Conservation (phyloP, 108 stramenopile genomes). For the Mediolabrus comicus region DNA sequence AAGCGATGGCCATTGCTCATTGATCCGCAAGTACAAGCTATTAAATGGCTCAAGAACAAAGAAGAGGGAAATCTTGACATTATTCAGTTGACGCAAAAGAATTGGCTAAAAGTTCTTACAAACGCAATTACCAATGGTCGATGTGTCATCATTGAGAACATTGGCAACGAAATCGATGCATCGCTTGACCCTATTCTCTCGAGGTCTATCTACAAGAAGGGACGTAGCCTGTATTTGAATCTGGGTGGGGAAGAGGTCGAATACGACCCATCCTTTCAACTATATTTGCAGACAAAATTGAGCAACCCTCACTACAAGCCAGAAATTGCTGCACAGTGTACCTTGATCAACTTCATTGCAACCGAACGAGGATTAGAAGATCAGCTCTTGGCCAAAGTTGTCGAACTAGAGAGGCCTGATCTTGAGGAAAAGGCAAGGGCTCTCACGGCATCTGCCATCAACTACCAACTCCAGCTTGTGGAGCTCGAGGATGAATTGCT, state of each 20-base stretch:
- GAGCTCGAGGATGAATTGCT: slow-evolving; percentile 87
- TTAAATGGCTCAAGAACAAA: slow-evolving; percentile 87
- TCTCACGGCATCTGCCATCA: slow-evolving; percentile 69
- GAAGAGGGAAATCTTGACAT: slow-evolving; percentile 62
- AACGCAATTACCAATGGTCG: slow-evolving; percentile 79
- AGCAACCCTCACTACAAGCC: slow-evolving; percentile 94
- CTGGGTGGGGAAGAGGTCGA: slow-evolving; percentile 90
- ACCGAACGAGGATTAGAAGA: slow-evolving; percentile 90
- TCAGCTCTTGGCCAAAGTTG: slow-evolving; percentile 88
- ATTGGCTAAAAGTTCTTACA: slow-evolving; percentile 73
- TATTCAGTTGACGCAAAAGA: slow-evolving; percentile 81
- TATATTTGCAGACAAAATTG: slow-evolving; percentile 90
- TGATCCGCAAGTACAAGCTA: slow-evolving; percentile 83
- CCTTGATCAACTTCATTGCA: slow-evolving; percentile 92
- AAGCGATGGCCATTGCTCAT: slow-evolving; percentile 89
- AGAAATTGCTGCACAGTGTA: slow-evolving; percentile 93
- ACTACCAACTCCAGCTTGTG: slow-evolving; percentile 87
- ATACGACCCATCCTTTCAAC: slow-evolving; percentile 82
- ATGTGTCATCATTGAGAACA: slow-evolving; percentile 88
- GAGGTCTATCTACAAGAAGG: slow-evolving; percentile 86
- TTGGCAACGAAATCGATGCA: slow-evolving; percentile 87
- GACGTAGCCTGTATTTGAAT: slow-evolving; percentile 72
- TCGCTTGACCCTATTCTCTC: slow-evolving; percentile 88
- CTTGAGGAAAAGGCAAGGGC: slow-evolving; percentile 81
- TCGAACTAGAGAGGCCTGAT: slow-evolving; percentile 83